Evolutionary conservation across 495 filamentous ascomycete species (phyloP).

Genomic region (Penicillium paxilli): DNA sequence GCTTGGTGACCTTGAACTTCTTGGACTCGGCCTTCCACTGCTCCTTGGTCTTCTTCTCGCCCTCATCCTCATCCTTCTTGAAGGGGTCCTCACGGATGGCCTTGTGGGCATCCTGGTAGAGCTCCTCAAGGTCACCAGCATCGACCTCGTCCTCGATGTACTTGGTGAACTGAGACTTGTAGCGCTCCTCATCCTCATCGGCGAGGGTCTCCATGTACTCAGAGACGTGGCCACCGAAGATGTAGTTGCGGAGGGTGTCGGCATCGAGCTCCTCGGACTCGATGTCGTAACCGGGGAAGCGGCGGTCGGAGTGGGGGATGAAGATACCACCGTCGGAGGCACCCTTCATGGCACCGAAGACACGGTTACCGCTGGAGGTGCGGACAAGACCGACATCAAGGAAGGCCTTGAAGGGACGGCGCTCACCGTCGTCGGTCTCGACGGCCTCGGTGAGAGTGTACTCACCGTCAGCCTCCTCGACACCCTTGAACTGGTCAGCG

Average conservation of each 20-base stretch:
- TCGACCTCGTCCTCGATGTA: conserved; percentile 97
- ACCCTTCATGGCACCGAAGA: conserved; percentile 99
- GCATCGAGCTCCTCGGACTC: conserved; percentile 96
- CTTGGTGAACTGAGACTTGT: conserved; percentile 93
- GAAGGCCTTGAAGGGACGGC: conserved; percentile 98
- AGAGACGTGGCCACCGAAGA: conserved; percentile 94
- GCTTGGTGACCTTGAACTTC: conserved; percentile 78
- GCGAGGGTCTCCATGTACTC: conserved; percentile 99
- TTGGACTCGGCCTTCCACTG: conserved; percentile 94
- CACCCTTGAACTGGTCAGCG: conserved; percentile 85
- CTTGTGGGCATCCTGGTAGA: conserved; percentile 93
- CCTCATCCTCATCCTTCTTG: conserved; percentile 85
- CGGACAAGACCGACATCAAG: conserved; percentile 96
- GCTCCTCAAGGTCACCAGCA: conserved; percentile 94
- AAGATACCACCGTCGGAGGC: conserved; percentile 97
- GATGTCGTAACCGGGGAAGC: conserved; percentile 97
- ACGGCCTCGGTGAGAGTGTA: conserved; percentile 88
- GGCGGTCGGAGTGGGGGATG: conserved; percentile 97
- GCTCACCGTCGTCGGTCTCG: conserved; percentile 78
- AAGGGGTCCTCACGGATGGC: conserved; percentile 97
- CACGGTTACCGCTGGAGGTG: conserved; percentile 95
- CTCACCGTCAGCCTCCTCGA: conserved; percentile 94
- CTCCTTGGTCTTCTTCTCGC: conserved; percentile 87
- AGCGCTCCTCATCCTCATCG: conserved; percentile 99
- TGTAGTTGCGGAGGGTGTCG: conserved; percentile 97